Conservation (phyloP, 2,329 filamentous ascomycete genomes). For the Phaeomoniella chlamydospora region DNA sequence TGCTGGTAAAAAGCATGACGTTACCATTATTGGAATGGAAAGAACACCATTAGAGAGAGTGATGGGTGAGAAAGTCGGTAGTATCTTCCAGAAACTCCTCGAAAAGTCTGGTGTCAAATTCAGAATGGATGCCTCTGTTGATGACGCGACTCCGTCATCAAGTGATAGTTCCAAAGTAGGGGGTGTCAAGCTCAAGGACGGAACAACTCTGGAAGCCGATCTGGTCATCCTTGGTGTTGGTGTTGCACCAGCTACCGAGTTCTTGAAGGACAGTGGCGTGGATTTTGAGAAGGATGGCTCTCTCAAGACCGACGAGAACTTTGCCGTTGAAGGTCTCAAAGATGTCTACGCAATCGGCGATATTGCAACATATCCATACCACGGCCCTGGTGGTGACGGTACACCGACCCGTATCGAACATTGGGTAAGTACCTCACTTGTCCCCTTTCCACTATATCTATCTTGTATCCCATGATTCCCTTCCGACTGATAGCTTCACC, state of each 20-base stretch:
- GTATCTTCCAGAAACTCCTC: constrained; percentile 61
- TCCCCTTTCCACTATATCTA: too few species aligned
- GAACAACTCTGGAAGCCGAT: constrained; percentile 71
- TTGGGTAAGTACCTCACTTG: constrained; percentile 53
- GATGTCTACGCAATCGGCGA: constrained; percentile 90
- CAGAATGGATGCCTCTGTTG: constrained; percentile 64
- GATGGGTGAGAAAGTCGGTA: constrained; percentile 68
- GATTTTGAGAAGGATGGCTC: constrained; percentile 74
- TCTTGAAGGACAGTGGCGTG: constrained; percentile 52
- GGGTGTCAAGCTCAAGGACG: constrained; percentile 69
- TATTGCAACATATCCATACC: constrained; percentile 88
- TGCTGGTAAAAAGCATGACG: constrained; percentile 60
- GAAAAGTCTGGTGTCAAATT: constrained; percentile 87
- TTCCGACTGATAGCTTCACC: constrained; percentile 3
- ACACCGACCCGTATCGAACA: constrained; percentile 76
- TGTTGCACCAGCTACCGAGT: constrained; percentile 73
- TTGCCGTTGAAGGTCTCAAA: constrained; percentile 58
- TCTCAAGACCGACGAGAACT: constrained; percentile 64
- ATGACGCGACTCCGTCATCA: constrained; percentile 61
- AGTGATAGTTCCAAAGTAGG: constrained; percentile 52
- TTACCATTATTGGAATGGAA: constrained; percentile 83
- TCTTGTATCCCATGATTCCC: too few species aligned
- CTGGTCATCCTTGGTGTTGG: constrained; percentile 85
- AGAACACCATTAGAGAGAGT: constrained; percentile 71
- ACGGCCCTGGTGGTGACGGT: constrained; percentile 71